A percentile compares a stretch with the other conserved stretches of the same genome.
Conservation (phyloP, 495 filamentous ascomycete species). For the Bryoglossum gracile region DNA sequence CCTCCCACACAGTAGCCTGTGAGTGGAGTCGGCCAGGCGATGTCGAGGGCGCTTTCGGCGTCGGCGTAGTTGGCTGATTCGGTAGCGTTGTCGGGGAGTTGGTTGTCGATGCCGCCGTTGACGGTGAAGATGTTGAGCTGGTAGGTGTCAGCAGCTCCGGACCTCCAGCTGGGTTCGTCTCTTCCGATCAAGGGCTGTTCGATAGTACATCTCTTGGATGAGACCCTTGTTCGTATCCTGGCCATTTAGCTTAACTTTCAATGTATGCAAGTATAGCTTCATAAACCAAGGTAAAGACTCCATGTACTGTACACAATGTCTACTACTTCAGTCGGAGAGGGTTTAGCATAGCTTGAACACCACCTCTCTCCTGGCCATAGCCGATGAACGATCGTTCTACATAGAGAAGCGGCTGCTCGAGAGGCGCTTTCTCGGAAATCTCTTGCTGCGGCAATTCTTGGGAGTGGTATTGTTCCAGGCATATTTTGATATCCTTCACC, state of each 20-base stretch:
- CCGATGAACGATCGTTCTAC: conserved; percentile 89
- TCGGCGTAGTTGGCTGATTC: conserved; percentile 99
- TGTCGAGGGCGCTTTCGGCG: conserved; percentile 94
- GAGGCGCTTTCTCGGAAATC: conserved; percentile 26
- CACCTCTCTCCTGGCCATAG: conserved; percentile 86
- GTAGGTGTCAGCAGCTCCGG: conserved; percentile 70
- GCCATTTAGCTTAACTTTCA: conserved; percentile 54
- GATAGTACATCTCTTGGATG: conserved; percentile 83
- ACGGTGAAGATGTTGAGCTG: conserved; percentile 72
- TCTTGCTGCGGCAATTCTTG: conserved; percentile 58
- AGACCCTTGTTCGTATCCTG: conserved; percentile 33
- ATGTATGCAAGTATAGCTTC: conserved; percentile 90
- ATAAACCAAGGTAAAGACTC: conserved; percentile 97
- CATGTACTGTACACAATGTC: conserved; percentile 89
- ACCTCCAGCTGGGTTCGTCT: conserved; percentile 90
- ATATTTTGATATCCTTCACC: no score
- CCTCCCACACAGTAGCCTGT: no score
- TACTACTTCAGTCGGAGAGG: conserved; percentile 59
- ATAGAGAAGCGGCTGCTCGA: conserved; percentile 64
- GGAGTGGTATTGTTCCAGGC: no score
- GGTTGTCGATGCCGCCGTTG: conserved; percentile 95
- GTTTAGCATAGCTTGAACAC: conserved; percentile 92
- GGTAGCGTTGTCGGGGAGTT: conserved; percentile 88
- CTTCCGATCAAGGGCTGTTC: conserved; percentile 80
- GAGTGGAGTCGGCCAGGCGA: no score